Evolutionary conservation across 768 basidiomycete species (phyloP).

Genomic region (Mycena filopes): DNA sequence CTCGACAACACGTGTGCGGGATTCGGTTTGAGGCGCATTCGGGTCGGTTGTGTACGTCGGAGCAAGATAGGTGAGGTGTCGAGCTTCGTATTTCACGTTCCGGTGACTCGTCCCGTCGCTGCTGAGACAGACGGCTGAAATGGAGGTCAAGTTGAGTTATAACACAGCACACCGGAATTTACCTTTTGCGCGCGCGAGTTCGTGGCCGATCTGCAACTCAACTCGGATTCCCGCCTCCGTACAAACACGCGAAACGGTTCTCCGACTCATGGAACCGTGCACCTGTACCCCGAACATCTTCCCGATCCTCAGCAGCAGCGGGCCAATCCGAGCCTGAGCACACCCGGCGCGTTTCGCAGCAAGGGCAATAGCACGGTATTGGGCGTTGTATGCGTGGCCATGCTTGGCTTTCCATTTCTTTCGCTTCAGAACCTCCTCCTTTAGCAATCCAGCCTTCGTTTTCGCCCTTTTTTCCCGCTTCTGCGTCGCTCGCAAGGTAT

Average conservation of each 20-base stretch:
- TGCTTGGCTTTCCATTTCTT: not conserved
- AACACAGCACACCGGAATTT: not conserved
- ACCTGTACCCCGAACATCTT: not conserved
- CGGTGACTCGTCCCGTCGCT: not conserved
- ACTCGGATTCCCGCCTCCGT: constrained; percentile 1
- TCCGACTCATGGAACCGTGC: not conserved
- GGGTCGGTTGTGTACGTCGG: not conserved
- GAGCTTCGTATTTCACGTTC: constrained; percentile 1
- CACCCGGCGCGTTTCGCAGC: not conserved
- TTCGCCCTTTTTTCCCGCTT: not conserved
- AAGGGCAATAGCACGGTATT: not conserved
- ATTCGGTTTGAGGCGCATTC: not conserved
- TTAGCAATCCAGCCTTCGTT: not conserved
- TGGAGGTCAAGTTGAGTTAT: not conserved
- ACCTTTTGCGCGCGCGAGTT: constrained; percentile 8
- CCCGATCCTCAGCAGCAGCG: not conserved
- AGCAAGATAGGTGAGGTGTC: not conserved
- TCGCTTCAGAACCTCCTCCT: not conserved
- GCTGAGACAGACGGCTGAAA: constrained; percentile 2
- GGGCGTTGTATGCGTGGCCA: not conserved
- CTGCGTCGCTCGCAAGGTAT: not conserved
- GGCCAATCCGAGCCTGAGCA: not conserved
- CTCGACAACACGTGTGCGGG: not conserved
- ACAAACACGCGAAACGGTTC: not conserved
- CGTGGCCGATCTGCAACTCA: not conserved